Base-by-base conservation (phyloP, 2,329 filamentous ascomycete species). In the Dryadomyces quercivorus region DNA sequence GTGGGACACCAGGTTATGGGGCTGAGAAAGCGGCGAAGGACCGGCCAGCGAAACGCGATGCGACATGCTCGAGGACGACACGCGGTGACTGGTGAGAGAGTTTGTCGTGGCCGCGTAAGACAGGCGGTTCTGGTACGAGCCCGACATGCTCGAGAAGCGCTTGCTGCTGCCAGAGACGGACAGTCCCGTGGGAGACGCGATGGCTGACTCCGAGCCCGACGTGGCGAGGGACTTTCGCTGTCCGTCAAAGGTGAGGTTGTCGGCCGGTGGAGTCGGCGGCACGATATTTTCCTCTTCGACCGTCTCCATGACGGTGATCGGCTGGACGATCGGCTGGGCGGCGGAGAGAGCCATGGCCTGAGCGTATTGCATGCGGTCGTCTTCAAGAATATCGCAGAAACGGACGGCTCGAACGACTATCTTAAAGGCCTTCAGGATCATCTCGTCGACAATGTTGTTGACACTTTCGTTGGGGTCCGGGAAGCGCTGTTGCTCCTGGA, bases 341-440 rank as follows among this genome's bases (percentile, higher is more conserved):
- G 36, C 38, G 7, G 50, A 44, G 15, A 44, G 16, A n/a, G 77
- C 76, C 36, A 83, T 75, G 42, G 80, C 67, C 34, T 74, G 72
- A 9, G 72, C 72, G 53, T 75, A 72, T 44, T 70, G 65, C 56
- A 72, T 71, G 49, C 74, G 69, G 61, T 84, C 80, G 16, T 82
- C 86, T 42, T 87, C 84, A 72, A 93, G 84, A 2, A 92, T 77
- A 61, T 98, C 93, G 45, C 95, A 76, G 64, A 98, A 97, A 47
- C 85, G 80, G 26, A 96, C 89, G 15, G 88, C 90, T 62, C 92
- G 84, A 50, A 85, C 92, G n/a, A 95, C 87, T 52, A 97, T 90
- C 65, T 87, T 90, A 73, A 95, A 97, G 0, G 91, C 91, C 67
- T 91, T 93, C 53, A 95, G 72, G 22, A 97, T 86, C 80, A 97